A percentile compares a stretch with the other conserved stretches of the same genome.
phyloP scores from a whole-genome alignment of 768 basidiomycete genomes.

The Mycena belliarum region DNA sequence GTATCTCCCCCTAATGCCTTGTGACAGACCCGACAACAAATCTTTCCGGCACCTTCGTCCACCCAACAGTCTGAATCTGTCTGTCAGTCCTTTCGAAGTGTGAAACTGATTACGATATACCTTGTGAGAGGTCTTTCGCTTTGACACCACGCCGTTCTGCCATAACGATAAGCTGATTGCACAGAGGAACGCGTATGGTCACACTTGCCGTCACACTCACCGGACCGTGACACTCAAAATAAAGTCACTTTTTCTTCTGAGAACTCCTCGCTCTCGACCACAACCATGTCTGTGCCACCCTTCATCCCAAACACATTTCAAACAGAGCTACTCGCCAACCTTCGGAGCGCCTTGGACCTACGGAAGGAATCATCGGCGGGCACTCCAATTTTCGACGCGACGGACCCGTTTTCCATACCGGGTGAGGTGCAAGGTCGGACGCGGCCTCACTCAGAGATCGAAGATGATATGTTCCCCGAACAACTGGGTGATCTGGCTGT shows the following conservation, averaged over 20 bases:
- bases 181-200: not conserved
- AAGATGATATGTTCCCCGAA: not conserved
- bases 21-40: not conserved
- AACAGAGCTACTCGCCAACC: no score
- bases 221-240: slow-evolving; percentile 1
- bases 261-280: not conserved
- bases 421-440: not conserved
- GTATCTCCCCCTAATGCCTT: not conserved
- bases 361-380: no score
- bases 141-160: not conserved
- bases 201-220: not conserved
- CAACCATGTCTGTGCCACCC: not conserved
- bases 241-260: not conserved
- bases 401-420: no score
- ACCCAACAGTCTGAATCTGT: not conserved
- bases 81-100: not conserved
- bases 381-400: no score
- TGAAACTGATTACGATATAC: not conserved
- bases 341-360: no score
- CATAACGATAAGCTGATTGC: not conserved
- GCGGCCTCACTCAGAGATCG: not conserved
- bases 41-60: not conserved
- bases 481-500: not conserved
- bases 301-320: no score
- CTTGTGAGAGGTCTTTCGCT: not conserved